Evolutionary conservation across 2,329 filamentous ascomycete genomes (phyloP).

Genomic region (Claviceps sp.): DNA sequence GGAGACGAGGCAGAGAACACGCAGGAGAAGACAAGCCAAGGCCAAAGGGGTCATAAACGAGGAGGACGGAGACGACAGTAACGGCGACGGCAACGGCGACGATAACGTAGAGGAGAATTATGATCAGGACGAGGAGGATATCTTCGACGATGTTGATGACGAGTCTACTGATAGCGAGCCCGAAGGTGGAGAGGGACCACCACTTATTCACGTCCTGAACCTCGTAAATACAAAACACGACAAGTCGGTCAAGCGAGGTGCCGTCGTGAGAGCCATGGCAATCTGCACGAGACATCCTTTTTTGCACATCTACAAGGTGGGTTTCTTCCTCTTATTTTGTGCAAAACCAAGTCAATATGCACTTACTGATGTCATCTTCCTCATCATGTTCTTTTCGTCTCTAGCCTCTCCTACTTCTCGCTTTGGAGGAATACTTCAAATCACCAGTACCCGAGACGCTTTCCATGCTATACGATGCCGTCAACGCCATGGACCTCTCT

Average conservation of each 20-base stretch:
- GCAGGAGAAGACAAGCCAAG: conserved; percentile 38
- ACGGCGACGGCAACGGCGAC: background rate
- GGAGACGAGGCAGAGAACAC: conserved; percentile 35
- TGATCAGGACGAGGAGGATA: conserved; percentile 37
- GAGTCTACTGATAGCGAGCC: conserved; percentile 48
- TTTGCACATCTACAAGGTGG: conserved; percentile 92
- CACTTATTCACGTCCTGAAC: conserved; percentile 92
- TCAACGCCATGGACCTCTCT: conserved; percentile 94
- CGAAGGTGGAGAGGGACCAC: conserved; percentile 68
- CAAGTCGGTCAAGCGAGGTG: conserved; percentile 81
- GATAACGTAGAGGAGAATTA: conserved; percentile 22
- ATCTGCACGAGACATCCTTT: conserved; percentile 97
- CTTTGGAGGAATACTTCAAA: conserved; percentile 94
- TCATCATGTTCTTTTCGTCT: background rate
- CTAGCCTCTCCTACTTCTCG: conserved; percentile 75
- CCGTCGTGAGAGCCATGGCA: conserved; percentile 95
- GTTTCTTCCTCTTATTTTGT: conserved; percentile 11
- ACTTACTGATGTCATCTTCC: background rate
- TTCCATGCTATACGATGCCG: conserved; percentile 74
- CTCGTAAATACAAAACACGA: conserved; percentile 97
- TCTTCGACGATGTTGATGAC: conserved; percentile 38
- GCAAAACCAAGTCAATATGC: background rate
- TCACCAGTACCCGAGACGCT: conserved; percentile 79
- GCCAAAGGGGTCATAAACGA: conserved; percentile 34
- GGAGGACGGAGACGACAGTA: conserved; percentile 11